A percentile compares a stretch with the other conserved stretches of the same genome.
phyloP scores from a whole-genome alignment of 352 stramenopile genomes.

The Phytophthora crassamura region DNA sequence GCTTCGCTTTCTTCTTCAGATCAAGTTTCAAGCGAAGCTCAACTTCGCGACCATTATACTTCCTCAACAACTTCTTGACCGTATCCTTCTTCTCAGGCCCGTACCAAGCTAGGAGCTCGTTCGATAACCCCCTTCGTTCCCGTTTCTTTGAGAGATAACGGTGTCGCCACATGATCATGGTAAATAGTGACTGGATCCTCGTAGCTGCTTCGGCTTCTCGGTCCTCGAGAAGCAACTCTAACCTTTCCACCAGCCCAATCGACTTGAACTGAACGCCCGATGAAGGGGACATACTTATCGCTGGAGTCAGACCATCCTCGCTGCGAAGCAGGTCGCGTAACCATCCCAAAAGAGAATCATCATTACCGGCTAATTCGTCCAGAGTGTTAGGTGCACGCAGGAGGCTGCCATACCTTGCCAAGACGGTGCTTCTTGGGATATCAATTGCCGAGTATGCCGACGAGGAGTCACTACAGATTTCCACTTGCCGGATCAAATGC shows the following conservation, averaged over 20 bases:
- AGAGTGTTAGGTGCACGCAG: conserved; percentile 19
- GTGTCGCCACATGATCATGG: conserved; percentile 41
- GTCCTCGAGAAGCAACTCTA: conserved; percentile 47
- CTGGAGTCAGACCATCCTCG: background rate
- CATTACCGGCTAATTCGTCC: conserved; percentile 11
- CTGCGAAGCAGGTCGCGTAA: conserved; percentile 24
- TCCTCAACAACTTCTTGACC: conserved; percentile 46
- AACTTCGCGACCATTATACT: conserved; percentile 49
- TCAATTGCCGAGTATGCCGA: conserved; percentile 36
- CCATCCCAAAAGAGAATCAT: conserved; percentile 25
- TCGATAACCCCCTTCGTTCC: conserved; percentile 36
- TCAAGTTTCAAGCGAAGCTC: conserved; percentile 49
- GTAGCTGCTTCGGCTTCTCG: conserved; percentile 41
- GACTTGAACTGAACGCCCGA: conserved; percentile 35
- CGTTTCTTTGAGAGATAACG: conserved; percentile 42
- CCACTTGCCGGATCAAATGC: conserved; percentile 40
- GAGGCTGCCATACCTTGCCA: conserved; percentile 42
- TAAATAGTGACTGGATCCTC: conserved; percentile 48
- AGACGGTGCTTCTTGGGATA: conserved; percentile 28
- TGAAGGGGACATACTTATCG: conserved; percentile 24
- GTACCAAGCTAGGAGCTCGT: conserved; percentile 53
- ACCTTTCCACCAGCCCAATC: conserved; percentile 41
- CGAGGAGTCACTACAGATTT: conserved; percentile 24
- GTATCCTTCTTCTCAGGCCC: conserved; percentile 37
- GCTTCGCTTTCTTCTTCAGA: conserved; percentile 34